Conservation (phyloP, 2,329 filamentous ascomycete genomes). For the Colletotrichum sublineola region DNA sequence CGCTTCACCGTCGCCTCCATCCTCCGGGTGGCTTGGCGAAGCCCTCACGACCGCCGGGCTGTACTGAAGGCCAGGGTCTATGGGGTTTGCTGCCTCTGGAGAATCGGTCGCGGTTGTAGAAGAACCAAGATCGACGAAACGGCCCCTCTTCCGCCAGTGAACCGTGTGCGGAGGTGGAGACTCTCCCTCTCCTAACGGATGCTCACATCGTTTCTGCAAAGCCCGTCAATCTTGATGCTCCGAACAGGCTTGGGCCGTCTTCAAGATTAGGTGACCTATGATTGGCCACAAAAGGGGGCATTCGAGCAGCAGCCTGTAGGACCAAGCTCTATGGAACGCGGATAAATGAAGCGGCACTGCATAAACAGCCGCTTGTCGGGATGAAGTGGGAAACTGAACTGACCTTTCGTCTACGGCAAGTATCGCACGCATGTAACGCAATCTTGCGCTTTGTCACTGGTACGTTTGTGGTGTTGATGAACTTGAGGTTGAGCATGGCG, state of each 20-base stretch:
- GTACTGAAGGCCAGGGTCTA: not conserved
- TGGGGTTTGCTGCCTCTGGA: not conserved
- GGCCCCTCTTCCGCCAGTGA: constrained; percentile 13
- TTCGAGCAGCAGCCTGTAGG: not conserved
- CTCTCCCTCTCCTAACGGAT: constrained; percentile 23
- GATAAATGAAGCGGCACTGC: not conserved
- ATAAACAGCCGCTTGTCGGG: not conserved
- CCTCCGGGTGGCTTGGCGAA: not conserved
- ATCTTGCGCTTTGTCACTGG: constrained; percentile 37
- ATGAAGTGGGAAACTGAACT: not conserved
- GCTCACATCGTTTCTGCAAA: constrained; percentile 42
- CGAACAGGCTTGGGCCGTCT: not conserved
- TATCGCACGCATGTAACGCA: constrained; percentile 39
- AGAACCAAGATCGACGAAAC: not conserved
- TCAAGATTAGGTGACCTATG: not conserved
- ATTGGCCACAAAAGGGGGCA: constrained; percentile 7
- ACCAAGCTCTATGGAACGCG: not conserved
- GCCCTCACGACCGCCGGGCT: not conserved
- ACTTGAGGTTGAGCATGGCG: constrained; percentile 42
- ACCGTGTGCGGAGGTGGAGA: constrained; percentile 22
- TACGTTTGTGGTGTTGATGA: constrained; percentile 41
- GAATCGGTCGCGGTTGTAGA: not conserved
- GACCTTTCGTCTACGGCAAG: constrained; percentile 42
- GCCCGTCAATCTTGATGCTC: constrained; percentile 1
- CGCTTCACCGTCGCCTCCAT: not conserved